A percentile compares a stretch with the other conserved stretches of the same genome.
These are phyloP conservation scores for Trichoderma sp. DNA, from an alignment of 2,329 filamentous ascomycete species.

Conservation along the genomic window DNA sequence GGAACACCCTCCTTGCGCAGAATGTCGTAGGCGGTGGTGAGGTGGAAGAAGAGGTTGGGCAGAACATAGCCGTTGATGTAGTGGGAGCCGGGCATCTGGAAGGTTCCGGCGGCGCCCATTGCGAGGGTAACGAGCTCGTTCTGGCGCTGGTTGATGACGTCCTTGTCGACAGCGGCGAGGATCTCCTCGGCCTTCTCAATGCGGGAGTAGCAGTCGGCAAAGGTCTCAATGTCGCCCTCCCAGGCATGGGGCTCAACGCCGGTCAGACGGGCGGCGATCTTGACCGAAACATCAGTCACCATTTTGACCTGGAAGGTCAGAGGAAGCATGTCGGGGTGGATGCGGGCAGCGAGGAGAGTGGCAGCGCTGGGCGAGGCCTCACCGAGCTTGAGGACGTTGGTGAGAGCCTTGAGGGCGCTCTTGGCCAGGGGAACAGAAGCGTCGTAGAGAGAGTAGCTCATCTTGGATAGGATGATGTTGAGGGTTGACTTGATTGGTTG, in stretches of 20 bases:
- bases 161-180: slow-evolving; percentile 33
- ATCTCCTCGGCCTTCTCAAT: slow-evolving; percentile 32
- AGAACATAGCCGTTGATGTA: slow-evolving; percentile 50
- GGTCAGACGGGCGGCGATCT: slow-evolving; percentile 34
- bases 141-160: slow-evolving; percentile 34
- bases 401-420: slow-evolving; percentile 33
- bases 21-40: slow-evolving; percentile 57
- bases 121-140: slow-evolving; percentile 30
- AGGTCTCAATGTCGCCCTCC: slow-evolving; percentile 31
- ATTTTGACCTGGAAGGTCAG: slow-evolving; percentile 41
- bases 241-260: slow-evolving; percentile 31
- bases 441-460: slow-evolving; percentile 44
- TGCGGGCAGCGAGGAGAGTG: slow-evolving; percentile 32
- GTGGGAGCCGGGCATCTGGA: slow-evolving; percentile 28
- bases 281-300: slow-evolving; percentile 30
- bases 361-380: slow-evolving; percentile 33
- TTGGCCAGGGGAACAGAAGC: slow-evolving; percentile 32
- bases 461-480: slow-evolving; percentile 29
- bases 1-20: slow-evolving; percentile 58
- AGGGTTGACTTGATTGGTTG: neutral
- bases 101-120: slow-evolving; percentile 30
- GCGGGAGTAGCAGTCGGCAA: slow-evolving; percentile 35
- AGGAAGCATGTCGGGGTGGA: slow-evolving; percentile 43
- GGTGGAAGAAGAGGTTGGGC: slow-evolving; percentile 64
- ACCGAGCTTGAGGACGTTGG: slow-evolving; percentile 37